Base-by-base conservation (phyloP, 352 stramenopile species). In the Phytophthora hybrid region DNA sequence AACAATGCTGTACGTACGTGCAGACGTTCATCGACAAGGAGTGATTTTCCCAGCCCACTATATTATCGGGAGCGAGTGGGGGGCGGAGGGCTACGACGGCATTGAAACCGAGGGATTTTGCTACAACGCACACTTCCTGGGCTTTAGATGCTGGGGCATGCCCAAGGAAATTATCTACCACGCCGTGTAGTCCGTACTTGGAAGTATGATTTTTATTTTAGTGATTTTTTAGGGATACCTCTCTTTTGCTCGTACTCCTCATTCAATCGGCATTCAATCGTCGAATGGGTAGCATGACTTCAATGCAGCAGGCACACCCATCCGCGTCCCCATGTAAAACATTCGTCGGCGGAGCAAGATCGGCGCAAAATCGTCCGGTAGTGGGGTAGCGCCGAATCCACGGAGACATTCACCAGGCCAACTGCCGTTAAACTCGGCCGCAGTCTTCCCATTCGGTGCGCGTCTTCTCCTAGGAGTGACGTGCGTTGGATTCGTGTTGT, bases 91-190 rank as follows among this genome's bases (percentile, higher is more conserved):
- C 0, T 82, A 74, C 66, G 79, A 87, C 54, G 79, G 64, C 29
- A 81, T 86, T 29, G 79, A 86, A 66, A 82, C 74, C 31, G 74
- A 82, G 56, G 77, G 79, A 1, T 29, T 87, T 11, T 87, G 77
- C 57, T 82, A 81, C 63, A 39, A 46, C 1, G 79, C 79, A 14
- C 73, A 79, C 41, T 78, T 85, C 51, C 51, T 85, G 0, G 79
- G 79, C 13, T 85, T 73, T 69, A 78, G 64, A 52, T 85, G 76
- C 61, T 85, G 74, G 66, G 73, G 62, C 23, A 76, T 85, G 76
- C 76, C 76, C 0, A 59, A 84, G 23, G 73, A 84, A 13, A 13
- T 55, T 13, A 79, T 80, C 46, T 56, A 69, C 32, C 73, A 78
- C 49, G 49, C 59, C 3, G 31, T 32, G 1, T 66, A 59, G 37